Evolutionary conservation across 2,329 filamentous ascomycete genomes (phyloP).

Genomic region (Orbilia ellipsospora): DNA sequence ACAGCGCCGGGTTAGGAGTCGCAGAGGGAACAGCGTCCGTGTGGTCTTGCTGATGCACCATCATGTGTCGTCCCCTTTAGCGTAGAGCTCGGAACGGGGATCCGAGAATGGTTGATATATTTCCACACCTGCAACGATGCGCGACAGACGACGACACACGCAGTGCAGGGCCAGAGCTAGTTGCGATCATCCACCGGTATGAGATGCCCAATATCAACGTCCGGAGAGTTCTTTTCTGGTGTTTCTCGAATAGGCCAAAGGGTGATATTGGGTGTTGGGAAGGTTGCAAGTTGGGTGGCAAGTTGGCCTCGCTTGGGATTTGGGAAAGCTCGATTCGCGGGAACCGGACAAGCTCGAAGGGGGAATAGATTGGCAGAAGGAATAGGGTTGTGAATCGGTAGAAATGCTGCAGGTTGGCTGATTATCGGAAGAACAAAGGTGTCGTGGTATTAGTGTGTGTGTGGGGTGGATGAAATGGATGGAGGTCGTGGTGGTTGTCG

Average conservation of each 20-base stretch:
- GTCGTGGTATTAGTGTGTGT: not conserved
- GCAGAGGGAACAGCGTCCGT: not conserved
- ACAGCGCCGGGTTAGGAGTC: constrained; percentile 1
- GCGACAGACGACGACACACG: constrained; percentile 26
- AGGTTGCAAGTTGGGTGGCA: not conserved
- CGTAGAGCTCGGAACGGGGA: not conserved
- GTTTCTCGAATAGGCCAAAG: too few relatives aligned
- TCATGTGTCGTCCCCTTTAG: constrained; percentile 4
- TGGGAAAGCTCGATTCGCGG: constrained; percentile 5
- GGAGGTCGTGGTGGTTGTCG: not conserved
- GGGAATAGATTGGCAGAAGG: constrained; percentile 1
- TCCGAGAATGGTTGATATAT: not conserved
- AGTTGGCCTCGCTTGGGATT: not conserved
- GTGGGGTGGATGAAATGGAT: not conserved
- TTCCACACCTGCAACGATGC: constrained; percentile 13
- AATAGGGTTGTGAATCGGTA: constrained; percentile 1
- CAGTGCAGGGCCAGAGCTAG: constrained; percentile 9
- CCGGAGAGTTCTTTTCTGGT: too few relatives aligned
- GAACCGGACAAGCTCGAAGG: not conserved
- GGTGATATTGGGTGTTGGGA: not conserved
- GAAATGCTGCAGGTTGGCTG: not conserved
- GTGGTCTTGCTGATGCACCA: constrained; percentile 5
- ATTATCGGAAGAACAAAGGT: too few relatives aligned
- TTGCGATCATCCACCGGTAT: constrained; percentile 15
- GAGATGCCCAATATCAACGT: not conserved